Base-by-base conservation (phyloP, 805 yeast genomes). In the Candida coquimbonensis region DNA sequence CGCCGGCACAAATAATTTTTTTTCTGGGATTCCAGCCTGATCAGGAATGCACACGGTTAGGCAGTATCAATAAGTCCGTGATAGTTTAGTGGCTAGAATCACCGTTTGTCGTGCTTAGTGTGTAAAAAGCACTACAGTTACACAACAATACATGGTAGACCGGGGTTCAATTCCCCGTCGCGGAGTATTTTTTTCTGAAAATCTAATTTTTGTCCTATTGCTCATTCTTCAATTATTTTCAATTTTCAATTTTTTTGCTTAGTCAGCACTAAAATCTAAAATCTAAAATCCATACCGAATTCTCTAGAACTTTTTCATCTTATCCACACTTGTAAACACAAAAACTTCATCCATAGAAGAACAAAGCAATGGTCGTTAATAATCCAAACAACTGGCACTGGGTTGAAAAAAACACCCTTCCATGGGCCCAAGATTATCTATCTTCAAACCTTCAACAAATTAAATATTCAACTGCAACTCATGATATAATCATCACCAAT, bases 321-420 rank as follows among this genome's bases (percentile, higher is more conserved):
- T 21, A 21, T 21, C 5, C 24, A 17, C 24, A 21, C 19, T 17
- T 17, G 19, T 3, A 21, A 21, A 21, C 24, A 21, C 24, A 21
- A 21, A 17, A 17, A 5, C 7, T 21, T 21, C 24, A 21, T 21
- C 4, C 7, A 21, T 3, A 21, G 24, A 21, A 29, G 14, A 29
- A 29, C 31, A 13, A 29, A 35, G 25, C 14, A 21, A 80, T 80
- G 86, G 85, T 78, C 44, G 86, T 81, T 35, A 78, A 78, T 57
- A 81, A 81, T 69, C 86, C 86, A 33, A 80, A 80, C 63, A 80
- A 80, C 73, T 80, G 87, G 87, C 87, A 80, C 67, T 80, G 87
- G 87, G 81, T 80, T 25, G 83, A 80, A 55, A 80, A 75, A 55
- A 80, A 80, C 66, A 79, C 84, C 49, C 69, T 80, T 40, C 78